Base-by-base conservation (phyloP, 169 alveolate species). In the Besnoitia besnoiti region DNA sequence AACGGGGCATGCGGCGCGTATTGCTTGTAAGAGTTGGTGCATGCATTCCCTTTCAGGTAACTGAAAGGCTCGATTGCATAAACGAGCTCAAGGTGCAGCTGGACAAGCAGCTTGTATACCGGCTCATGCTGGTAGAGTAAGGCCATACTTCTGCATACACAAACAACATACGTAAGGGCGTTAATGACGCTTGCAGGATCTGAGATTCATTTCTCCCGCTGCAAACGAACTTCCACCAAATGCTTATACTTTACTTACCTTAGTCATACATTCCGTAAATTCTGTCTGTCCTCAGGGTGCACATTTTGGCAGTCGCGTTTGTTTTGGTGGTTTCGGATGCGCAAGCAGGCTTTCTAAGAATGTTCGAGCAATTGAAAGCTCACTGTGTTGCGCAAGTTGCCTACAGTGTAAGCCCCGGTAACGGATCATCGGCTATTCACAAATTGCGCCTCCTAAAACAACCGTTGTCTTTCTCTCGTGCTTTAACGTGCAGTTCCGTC, bases 61-160 rank as follows among this genome's bases (percentile, higher is more conserved):
- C 84, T 21, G 84, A 39, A 73, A 73, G 84, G 3, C 49, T 73
- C 84, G 84, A 73, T 12, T 37, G 46, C 84, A 73, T 73, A 16
- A 73, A 33, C 49, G 84, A 73, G 46, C 84, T 73, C 12, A 73
- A 73, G 46, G 46, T 33, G 33, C 84, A 73, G 33, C 42, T 73
- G 16, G 84, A 73, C 84, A 73, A 73, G 84, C 84, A 73, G 49
- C 42, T 73, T n/a, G 84, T 73, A 30, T 73, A 73, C 33, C 84
- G 33, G 46, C 84, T 73, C 27, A 73, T 73, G 84, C 84, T 73
- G 19, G 19, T 73, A 44, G 84, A 73, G 84, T 73, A 73, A 73
- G 84, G 0, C 79, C 44, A 44, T 3, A 33, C 40, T 30, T 5
- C 46, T 0, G 33, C 46, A 12, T 44, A 39, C 33, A 24, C 14